These are phyloP conservation scores for Sugiyamaella pinicola DNA, from an alignment of 1,139 yeast genomes.

Conservation along the genomic window DNA sequence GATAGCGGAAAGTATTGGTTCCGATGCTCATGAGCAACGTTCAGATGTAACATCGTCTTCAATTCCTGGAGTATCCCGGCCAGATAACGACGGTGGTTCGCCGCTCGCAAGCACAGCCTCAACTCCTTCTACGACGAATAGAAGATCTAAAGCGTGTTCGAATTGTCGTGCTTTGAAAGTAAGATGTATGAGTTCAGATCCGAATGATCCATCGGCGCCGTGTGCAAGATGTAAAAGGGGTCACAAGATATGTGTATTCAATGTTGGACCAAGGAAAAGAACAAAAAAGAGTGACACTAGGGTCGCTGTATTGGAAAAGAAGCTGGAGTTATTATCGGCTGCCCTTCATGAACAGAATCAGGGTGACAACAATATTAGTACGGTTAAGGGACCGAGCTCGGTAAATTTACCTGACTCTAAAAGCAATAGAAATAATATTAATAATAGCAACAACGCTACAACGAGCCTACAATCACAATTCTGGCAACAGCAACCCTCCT, in stretches of 20 bases:
- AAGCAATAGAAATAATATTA: neutral
- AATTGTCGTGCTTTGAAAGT: conserved; percentile 81
- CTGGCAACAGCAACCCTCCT: neutral
- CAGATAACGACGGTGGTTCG: neutral
- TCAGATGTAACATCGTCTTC: neutral
- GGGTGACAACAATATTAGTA: conserved; percentile 9
- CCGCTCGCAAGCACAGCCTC: neutral
- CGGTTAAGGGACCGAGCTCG: too few relatives aligned
- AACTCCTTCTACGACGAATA: neutral
- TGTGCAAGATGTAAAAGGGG: conserved; percentile 75
- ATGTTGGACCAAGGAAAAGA: conserved; percentile 60
- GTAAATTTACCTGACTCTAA: neutral
- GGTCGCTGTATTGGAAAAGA: conserved; percentile 44
- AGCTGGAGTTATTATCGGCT: conserved; percentile 39
- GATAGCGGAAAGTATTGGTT: neutral
- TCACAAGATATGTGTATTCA: conserved; percentile 66
- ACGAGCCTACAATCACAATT: neutral
- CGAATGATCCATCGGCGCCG: conserved; percentile 58
- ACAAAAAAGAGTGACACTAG: conserved; percentile 44
- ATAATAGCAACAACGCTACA: conserved; percentile 1
- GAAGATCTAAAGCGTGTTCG: conserved; percentile 68
- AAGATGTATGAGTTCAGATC: conserved; percentile 74
- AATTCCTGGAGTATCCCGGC: neutral
- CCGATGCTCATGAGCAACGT: neutral
- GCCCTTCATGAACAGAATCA: conserved; percentile 23